phyloP scores from a whole-genome alignment of 495 filamentous ascomycete species.

The Hyaloscypha bicolor region DNA sequence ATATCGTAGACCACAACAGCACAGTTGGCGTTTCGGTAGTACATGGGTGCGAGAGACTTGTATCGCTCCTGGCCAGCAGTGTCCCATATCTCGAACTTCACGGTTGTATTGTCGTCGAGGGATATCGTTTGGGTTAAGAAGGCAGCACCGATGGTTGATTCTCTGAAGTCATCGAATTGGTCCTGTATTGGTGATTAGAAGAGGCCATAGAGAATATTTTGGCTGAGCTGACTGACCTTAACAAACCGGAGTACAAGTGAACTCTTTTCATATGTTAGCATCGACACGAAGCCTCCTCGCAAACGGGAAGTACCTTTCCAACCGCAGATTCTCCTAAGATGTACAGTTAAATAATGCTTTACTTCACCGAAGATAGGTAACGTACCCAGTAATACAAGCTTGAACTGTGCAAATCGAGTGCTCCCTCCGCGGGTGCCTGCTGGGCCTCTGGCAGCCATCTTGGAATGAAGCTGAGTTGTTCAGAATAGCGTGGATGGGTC shows the following conservation, averaged over 20 bases:
- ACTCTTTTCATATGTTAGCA: constrained; percentile 65
- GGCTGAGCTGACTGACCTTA: constrained; percentile 62
- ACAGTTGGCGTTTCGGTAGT: constrained; percentile 98
- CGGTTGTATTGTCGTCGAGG: constrained; percentile 94
- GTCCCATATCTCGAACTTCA: constrained; percentile 99
- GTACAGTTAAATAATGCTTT: constrained; percentile 9
- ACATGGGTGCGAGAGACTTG: constrained; percentile 98
- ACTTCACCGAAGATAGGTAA: constrained; percentile 9
- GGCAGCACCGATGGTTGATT: constrained; percentile 98
- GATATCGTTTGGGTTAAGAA: constrained; percentile 99
- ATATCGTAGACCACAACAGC: constrained; percentile 99
- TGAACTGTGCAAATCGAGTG: constrained; percentile 95
- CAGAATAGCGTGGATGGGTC: not conserved
- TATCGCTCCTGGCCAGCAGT: constrained; percentile 98
- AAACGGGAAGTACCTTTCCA: constrained; percentile 67
- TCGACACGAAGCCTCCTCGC: not conserved
- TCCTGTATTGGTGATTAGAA: constrained; percentile 58
- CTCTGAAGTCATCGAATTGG: constrained; percentile 99
- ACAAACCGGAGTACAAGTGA: constrained; percentile 97
- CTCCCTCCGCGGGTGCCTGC: constrained; percentile 72
- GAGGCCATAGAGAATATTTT: not conserved
- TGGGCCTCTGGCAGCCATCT: constrained; percentile 80
- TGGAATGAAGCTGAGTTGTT: constrained; percentile 16
- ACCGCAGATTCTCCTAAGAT: constrained; percentile 90
- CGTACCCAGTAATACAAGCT: constrained; percentile 93